A percentile compares a stretch with the other conserved stretches of the same genome.
Conservation (phyloP, 2,329 filamentous ascomycete genomes). For the Colletotrichum sp. region DNA sequence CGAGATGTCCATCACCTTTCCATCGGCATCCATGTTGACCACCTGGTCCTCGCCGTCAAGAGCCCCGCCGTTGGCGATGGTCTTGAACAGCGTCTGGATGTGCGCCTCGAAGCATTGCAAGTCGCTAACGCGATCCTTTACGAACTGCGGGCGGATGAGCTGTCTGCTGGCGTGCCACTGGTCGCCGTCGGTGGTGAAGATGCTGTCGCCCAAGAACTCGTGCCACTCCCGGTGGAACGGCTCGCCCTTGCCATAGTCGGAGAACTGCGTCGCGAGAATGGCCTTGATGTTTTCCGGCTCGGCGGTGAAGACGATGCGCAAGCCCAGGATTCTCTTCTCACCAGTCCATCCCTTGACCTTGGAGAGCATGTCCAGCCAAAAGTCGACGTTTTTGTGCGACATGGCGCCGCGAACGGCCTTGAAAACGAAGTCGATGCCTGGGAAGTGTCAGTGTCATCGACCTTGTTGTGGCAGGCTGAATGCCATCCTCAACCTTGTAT, state of each 20-base stretch:
- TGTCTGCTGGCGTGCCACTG: constrained; percentile 83
- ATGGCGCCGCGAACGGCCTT: constrained; percentile 57
- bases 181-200: constrained; percentile 81
- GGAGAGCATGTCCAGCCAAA: constrained; percentile 63
- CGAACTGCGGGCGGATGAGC: constrained; percentile 85
- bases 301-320: constrained; percentile 74
- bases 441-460: not conserved
- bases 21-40: constrained; percentile 66
- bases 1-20: constrained; percentile 71
- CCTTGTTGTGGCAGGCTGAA: not conserved
- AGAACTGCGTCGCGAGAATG: constrained; percentile 84
- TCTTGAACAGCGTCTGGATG: constrained; percentile 72
- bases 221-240: constrained; percentile 78
- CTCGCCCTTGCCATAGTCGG: constrained; percentile 82
- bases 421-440: constrained; percentile 69
- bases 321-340: constrained; percentile 60
- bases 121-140: constrained; percentile 83
- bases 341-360: constrained; percentile 56
- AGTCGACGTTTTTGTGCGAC: constrained; percentile 61
- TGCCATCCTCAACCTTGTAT: not conserved
- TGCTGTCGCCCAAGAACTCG: constrained; percentile 76
- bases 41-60: constrained; percentile 65
- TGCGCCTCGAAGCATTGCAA: constrained; percentile 83
- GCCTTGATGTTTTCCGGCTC: constrained; percentile 94
- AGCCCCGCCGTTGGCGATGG: constrained; percentile 64